Percentiles rank a stretch among this genome's conserved stretches.
These are phyloP conservation scores for Penicillium waksmanii DNA, from an alignment of 495 filamentous ascomycete species.

Conservation along the genomic window DNA sequence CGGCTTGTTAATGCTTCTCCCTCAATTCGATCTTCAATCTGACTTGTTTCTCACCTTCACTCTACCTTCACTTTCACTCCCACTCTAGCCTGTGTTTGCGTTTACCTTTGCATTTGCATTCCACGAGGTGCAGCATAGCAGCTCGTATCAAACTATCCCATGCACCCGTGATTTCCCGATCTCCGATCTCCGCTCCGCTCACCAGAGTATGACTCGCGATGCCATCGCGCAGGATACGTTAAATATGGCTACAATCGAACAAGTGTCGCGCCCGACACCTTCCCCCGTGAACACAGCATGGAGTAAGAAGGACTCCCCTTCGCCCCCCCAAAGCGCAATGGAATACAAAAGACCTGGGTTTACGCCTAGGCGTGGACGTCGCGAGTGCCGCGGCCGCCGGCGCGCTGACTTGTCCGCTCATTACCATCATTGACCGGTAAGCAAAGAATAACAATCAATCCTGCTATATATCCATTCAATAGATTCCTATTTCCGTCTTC, in stretches of 20 bases:
- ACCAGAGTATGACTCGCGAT: constrained; percentile 37
- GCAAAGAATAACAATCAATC: constrained; percentile 14
- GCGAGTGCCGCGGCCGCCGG: constrained; percentile 76
- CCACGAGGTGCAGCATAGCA: not conserved
- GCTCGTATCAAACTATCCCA: not conserved
- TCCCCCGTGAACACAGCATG: not conserved
- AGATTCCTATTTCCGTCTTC: no score
- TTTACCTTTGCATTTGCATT: not conserved
- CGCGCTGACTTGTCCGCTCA: constrained; percentile 81
- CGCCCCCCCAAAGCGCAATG: constrained; percentile 45
- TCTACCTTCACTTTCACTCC: not conserved
- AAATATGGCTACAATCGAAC: constrained; percentile 29
- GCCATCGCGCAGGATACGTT: constrained; percentile 36
- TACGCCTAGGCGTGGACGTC: constrained; percentile 73
- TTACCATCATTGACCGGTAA: constrained; percentile 90
- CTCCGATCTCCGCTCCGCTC: not conserved
- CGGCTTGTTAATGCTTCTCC: constrained; percentile 25
- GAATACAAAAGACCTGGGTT: constrained; percentile 76
- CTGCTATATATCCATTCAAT: not conserved
- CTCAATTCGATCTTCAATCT: constrained; percentile 18
- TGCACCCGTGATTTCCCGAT: constrained; percentile 9
- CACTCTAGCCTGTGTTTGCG: not conserved
- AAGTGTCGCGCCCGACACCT: constrained; percentile 6
- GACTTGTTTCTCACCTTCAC: constrained; percentile 1
- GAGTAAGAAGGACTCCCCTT: not conserved